Evolutionary conservation across 805 yeast genomes (phyloP).

Genomic region (Saturnispora kantuleensis): DNA sequence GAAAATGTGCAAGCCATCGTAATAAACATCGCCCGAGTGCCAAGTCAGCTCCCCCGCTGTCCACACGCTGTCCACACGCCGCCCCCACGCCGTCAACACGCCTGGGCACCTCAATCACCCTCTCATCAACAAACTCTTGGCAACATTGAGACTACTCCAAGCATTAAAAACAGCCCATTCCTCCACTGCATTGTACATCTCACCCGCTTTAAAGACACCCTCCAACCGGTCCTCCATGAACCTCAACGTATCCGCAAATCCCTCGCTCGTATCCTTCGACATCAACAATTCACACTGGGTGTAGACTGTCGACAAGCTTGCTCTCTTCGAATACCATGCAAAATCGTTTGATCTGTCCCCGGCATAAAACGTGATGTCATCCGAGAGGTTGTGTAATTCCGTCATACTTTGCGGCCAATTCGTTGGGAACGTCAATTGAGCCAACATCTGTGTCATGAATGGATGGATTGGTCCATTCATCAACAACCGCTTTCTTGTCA

Average conservation of each 20-base stretch:
- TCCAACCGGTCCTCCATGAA: constrained; percentile 55
- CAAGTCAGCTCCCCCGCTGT: too few relatives aligned
- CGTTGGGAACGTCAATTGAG: constrained; percentile 55
- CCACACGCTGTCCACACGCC: too few relatives aligned
- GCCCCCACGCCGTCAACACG: too few relatives aligned
- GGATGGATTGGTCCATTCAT: constrained; percentile 40
- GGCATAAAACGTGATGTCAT: constrained; percentile 72
- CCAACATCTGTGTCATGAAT: constrained; percentile 41
- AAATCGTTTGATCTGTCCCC: constrained; percentile 75
- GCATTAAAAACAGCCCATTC: constrained; percentile 72
- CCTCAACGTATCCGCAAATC: constrained; percentile 45
- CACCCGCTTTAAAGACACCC: constrained; percentile 45
- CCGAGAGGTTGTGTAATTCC: constrained; percentile 67
- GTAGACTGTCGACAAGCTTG: constrained; percentile 58
- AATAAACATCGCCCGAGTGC: too few relatives aligned
- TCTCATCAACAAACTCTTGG: constrained; percentile 59
- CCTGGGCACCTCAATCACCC: constrained; percentile 37
- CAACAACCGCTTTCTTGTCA: constrained; percentile 37
- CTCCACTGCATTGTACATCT: constrained; percentile 51
- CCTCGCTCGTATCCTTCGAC: constrained; percentile 60
- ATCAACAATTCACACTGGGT: constrained; percentile 70
- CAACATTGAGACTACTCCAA: constrained; percentile 52
- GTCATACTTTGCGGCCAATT: constrained; percentile 47
- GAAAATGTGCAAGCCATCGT: too few relatives aligned
- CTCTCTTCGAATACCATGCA: constrained; percentile 88